Evolutionary conservation across 2,329 filamentous ascomycete genomes (phyloP).

Genomic region (Teratosphaeria pseudoeucalypti): DNA sequence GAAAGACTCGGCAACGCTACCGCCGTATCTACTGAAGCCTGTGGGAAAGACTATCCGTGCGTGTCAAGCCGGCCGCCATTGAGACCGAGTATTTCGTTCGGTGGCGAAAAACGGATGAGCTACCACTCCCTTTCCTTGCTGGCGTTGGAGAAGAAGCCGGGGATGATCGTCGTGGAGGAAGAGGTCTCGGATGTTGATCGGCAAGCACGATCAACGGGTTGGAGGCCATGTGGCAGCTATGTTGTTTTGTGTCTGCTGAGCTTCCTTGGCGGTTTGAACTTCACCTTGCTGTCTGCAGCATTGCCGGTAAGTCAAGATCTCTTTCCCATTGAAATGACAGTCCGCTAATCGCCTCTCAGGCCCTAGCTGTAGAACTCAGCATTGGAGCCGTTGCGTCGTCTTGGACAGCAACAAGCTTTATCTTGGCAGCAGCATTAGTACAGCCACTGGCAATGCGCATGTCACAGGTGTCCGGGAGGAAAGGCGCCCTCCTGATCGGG

Average conservation of each 20-base stretch:
- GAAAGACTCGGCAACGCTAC: constrained; percentile 14
- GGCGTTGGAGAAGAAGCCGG: constrained; percentile 1
- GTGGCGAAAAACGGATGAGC: constrained; percentile 7
- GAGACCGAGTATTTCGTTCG: constrained; percentile 10
- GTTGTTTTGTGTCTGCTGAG: constrained; percentile 6
- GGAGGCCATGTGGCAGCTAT: constrained; percentile 4
- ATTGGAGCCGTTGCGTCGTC: constrained; percentile 16
- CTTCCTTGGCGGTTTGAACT: constrained; percentile 4
- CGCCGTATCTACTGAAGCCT: constrained; percentile 1
- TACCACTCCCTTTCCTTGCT: constrained; percentile 8
- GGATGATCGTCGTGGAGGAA: neutral
- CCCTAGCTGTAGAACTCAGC: constrained; percentile 3
- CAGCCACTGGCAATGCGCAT: constrained; percentile 32
- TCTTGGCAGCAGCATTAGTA: constrained; percentile 30
- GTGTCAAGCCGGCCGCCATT: constrained; percentile 9
- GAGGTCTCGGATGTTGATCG: neutral
- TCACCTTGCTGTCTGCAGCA: constrained; percentile 5
- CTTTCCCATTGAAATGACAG: neutral
- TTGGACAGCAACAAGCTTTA: constrained; percentile 31
- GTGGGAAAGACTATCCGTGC: constrained; percentile 5
- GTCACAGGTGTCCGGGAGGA: constrained; percentile 31
- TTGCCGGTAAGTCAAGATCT: constrained; percentile 4
- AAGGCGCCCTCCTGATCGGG: constrained; percentile 27
- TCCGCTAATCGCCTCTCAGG: neutral
- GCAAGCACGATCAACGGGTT: neutral